Percentiles rank a stretch among this genome's conserved stretches.
Evolutionary conservation across 78 protist genomes (phyloP).

Genomic region (slime mould (Dictyostelium discoideum)): DNA sequence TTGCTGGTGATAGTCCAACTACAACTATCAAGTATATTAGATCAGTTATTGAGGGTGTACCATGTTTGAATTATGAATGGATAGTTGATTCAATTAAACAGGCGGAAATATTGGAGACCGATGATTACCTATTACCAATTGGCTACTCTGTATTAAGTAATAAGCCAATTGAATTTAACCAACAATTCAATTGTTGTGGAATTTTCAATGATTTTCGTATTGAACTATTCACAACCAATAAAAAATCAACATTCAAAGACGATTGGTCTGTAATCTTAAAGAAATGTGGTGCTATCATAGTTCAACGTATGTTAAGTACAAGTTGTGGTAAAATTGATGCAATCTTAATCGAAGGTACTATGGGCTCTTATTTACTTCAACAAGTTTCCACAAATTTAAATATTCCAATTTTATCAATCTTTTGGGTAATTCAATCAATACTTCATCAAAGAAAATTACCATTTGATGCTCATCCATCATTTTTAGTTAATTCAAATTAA

Average conservation of each 20-base stretch:
- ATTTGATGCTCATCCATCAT: neutral
- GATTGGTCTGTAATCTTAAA: neutral
- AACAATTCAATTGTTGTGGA: too few relatives aligned
- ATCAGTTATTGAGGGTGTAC: neutral
- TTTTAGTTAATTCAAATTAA: neutral
- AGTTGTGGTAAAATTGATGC: neutral
- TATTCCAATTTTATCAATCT: neutral
- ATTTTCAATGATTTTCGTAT: neutral
- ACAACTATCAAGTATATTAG: neutral
- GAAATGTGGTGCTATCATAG: slow-evolving; percentile 14
- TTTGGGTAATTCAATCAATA: slow-evolving; percentile 15
- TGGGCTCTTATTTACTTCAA: neutral
- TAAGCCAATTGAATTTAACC: neutral
- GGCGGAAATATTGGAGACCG: neutral
- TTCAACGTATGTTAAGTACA: neutral
- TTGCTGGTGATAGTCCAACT: neutral
- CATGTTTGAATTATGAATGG: neutral
- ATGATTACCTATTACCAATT: neutral
- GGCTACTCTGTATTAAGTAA: neutral
- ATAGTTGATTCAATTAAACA: neutral
- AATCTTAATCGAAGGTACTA: neutral
- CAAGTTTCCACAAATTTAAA: neutral
- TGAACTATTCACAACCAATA: neutral
- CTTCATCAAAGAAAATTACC: neutral
- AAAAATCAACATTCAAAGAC: neutral